Base-by-base conservation (phyloP, 139 green algal species). In the Spirogloea muscicola region DNA sequence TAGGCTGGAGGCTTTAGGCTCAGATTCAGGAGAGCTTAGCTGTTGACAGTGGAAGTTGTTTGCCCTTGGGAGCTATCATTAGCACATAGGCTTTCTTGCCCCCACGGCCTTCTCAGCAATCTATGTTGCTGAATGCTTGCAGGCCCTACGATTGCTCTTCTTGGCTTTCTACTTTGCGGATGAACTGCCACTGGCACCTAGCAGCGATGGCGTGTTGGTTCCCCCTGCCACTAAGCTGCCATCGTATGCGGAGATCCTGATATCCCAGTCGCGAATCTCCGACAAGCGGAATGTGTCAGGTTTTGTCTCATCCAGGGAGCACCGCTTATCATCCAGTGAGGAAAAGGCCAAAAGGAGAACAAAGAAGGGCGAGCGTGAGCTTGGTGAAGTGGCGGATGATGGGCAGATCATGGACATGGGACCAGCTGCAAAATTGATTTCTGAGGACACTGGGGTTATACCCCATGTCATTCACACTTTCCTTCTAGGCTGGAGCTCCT, bases 281-380 rank as follows among this genome's bases (percentile, higher is more conserved):
- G 6, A 33, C 31, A 33, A 62, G 31, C 31, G 6, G 31, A 62
- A 7, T 9, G 52, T 39, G 7, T 62, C 5, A 33, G 52, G 7
- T 62, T 33, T 62, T 31, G 40, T 62, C 6, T 51, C 36, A 70
- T 68, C 7, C 46, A 68, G 60, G 60, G 7, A 62, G 52, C 40
- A 55, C 21, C 46, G 21, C 46, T 55, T 21, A 21, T 31, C 40
- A 70, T 43, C 6, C 40, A 67, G 6, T 68, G 51, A 74, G 5
- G 64, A 74, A 42, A 74, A 74, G 49, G n/a, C n/a, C n/a, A 73
- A 68, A 42, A 66, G 10, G 13, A 68, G 59, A 43, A 68, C 33
- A 42, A 74, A 68, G 64, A 63, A 65, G 64, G 69, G 64, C 6
- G 64, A 42, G 29, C 25, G 69, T 18, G 64, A 74, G 4, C n/a